Conservation (phyloP, 2,329 filamentous ascomycete species). For the Sporothrix brasiliensis region DNA sequence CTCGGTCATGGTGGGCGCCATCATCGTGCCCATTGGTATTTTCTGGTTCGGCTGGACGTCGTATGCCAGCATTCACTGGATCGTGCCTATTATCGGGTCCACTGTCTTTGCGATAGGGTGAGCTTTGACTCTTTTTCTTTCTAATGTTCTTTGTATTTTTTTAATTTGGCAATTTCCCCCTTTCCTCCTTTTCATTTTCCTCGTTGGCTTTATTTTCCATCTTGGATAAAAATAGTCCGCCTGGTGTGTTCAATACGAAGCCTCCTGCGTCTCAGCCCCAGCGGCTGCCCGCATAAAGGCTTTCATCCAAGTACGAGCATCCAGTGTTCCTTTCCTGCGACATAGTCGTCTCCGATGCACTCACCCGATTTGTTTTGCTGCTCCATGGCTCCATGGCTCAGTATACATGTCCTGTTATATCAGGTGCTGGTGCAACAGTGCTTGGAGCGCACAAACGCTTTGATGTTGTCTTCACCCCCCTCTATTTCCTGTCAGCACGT, state of each 20-base stretch:
- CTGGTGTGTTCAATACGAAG: conserved; percentile 16
- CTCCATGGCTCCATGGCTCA: too few species aligned
- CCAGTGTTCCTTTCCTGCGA: not conserved
- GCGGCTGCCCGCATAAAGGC: conserved; percentile 19
- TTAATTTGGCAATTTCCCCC: too few species aligned
- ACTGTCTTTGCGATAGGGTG: conserved; percentile 71
- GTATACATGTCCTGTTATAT: too few species aligned
- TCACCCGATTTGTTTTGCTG: too few species aligned
- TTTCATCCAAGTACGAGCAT: conserved; percentile 10
- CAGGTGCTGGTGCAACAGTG: too few species aligned
- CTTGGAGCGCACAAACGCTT: too few species aligned
- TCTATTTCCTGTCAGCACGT: too few species aligned
- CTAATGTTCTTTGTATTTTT: not conserved
- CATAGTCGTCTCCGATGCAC: not conserved
- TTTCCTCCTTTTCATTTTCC: too few species aligned
- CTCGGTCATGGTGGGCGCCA: conserved; percentile 71
- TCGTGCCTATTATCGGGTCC: conserved; percentile 73
- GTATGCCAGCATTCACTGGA: conserved; percentile 73
- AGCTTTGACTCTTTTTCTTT: conserved; percentile 43
- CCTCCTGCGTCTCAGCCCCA: conserved; percentile 23
- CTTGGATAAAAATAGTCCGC: conserved; percentile 25
- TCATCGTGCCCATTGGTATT: conserved; percentile 76
- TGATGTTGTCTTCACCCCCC: too few species aligned
- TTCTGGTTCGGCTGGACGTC: conserved; percentile 92
- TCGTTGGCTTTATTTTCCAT: not conserved